Conservation (phyloP, 148 eudicot genomes). For the Amaranthus cruentus region DNA sequence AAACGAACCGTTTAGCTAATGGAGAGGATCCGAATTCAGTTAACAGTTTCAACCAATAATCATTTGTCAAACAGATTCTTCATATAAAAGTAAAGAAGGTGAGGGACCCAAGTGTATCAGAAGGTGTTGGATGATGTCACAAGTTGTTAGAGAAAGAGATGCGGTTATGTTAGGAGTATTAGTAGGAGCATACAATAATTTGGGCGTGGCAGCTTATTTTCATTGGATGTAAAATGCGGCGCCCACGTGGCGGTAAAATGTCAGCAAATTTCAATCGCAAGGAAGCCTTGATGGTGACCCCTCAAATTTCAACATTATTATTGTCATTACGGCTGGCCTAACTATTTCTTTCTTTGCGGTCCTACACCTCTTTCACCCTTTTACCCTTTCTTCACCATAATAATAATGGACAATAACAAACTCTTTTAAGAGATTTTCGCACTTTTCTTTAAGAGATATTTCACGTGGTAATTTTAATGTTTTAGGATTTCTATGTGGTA, state of each 20-base stretch:
- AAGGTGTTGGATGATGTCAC: constrained; percentile 15
- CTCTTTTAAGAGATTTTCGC: no score
- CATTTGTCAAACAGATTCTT: no score
- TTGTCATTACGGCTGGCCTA: constrained; percentile 3
- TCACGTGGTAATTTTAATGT: no score
- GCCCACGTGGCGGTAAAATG: constrained; percentile 30
- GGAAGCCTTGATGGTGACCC: constrained; percentile 26
- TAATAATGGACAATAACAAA: no score
- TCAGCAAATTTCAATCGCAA: constrained; percentile 4
- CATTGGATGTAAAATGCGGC: constrained; percentile 34
- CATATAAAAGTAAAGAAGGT: background rate
- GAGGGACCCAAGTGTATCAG: background rate
- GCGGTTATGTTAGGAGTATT: constrained; percentile 3
- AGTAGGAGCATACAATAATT: background rate
- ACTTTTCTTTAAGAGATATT: no score
- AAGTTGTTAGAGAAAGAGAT: constrained; percentile 15
- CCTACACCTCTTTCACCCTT: background rate
- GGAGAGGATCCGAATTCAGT: no score
- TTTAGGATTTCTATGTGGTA: no score
- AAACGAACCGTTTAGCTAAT: no score
- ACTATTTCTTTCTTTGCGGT: constrained; percentile 8
- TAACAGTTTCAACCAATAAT: no score
- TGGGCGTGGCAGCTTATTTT: constrained; percentile 23
- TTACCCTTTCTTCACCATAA: background rate
- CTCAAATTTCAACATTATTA: constrained; percentile 20